phyloP scores from a whole-genome alignment of 345 rosid species.

The Toxicodendron radicans region DNA sequence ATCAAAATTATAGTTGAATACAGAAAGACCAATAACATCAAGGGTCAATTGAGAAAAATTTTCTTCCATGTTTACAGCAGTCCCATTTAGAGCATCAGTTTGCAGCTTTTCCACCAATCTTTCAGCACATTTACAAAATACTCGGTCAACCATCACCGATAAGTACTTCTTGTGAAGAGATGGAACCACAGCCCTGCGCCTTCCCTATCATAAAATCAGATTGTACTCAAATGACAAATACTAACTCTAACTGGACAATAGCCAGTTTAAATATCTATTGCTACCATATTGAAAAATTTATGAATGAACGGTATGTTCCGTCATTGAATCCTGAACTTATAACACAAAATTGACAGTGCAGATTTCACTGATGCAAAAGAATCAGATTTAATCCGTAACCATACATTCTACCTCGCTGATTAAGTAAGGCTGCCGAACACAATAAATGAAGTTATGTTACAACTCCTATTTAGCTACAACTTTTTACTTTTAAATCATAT shows the following conservation, averaged over 20 bases:
- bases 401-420: no score
- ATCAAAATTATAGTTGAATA: constrained; percentile 89
- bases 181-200: constrained; percentile 91
- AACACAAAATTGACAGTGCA: neutral
- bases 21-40: constrained; percentile 81
- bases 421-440: no score
- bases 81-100: constrained; percentile 63
- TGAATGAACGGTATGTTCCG: neutral
- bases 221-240: constrained; percentile 5
- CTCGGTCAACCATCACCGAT: constrained; percentile 87
- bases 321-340: neutral
- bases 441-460: no score
- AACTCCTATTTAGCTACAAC: no score
- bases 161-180: constrained; percentile 90
- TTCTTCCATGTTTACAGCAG: constrained; percentile 89
- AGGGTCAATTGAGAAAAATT: constrained; percentile 90
- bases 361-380: no score
- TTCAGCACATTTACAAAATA: constrained; percentile 85
- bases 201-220: constrained; percentile 47
- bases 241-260: neutral
- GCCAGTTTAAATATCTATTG: neutral
- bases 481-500: no score
- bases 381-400: no score
- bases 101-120: constrained; percentile 87
- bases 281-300: neutral